phyloP scores from a whole-genome alignment of 2,329 filamentous ascomycete genomes.

The Periconia sp. region DNA sequence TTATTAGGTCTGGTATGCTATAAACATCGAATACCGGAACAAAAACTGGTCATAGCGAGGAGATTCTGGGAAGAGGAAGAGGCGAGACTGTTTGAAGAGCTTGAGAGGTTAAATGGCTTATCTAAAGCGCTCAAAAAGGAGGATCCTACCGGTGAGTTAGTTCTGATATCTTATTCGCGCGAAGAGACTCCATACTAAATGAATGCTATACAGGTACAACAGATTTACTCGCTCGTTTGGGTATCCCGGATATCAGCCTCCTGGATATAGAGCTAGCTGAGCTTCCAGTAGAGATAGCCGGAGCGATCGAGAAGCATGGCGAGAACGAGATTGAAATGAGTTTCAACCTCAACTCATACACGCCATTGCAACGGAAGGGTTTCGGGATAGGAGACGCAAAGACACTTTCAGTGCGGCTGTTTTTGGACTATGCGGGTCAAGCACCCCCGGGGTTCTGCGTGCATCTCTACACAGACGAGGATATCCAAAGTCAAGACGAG shows the following conservation, averaged over 20 bases:
- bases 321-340: slow-evolving; percentile 31
- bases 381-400: slow-evolving; percentile 28
- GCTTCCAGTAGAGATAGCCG: slow-evolving; percentile 22
- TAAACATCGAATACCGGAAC: slow-evolving; percentile 8
- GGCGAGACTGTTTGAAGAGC: slow-evolving; percentile 26
- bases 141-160: slow-evolving; percentile 17
- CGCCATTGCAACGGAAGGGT: slow-evolving; percentile 25
- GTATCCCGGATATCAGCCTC: slow-evolving; percentile 21
- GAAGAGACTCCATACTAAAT: neutral
- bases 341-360: slow-evolving; percentile 25
- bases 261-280: slow-evolving; percentile 30
- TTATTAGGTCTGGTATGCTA: slow-evolving; percentile 20
- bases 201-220: slow-evolving; percentile 16
- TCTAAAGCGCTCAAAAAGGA: slow-evolving; percentile 22
- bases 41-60: slow-evolving; percentile 18
- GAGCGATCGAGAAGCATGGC: slow-evolving; percentile 26
- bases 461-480: slow-evolving; percentile 27
- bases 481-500: slow-evolving; percentile 10
- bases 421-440: slow-evolving; percentile 8
- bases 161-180: neutral
- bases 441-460: slow-evolving; percentile 26
- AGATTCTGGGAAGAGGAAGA: slow-evolving; percentile 22
- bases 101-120: slow-evolving; percentile 21
- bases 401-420: slow-evolving; percentile 26
- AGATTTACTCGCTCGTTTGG: slow-evolving; percentile 24